Percentiles rank a stretch among this genome's conserved stretches.
Conservation (phyloP, 2,329 filamentous ascomycete species). For the Ophiostoma ulmi region DNA sequence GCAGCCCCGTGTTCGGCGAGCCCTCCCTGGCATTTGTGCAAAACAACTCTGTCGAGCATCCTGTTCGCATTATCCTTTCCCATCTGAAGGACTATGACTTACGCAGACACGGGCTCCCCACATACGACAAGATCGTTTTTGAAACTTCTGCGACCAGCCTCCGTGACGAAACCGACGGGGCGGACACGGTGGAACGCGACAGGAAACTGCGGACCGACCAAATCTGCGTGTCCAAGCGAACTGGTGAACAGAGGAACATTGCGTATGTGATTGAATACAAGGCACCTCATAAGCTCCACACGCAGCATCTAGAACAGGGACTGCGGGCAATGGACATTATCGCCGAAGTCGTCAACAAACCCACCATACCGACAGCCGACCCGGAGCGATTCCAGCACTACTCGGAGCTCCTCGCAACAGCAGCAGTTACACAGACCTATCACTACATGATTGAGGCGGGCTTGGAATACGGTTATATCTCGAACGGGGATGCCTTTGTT, state of each 20-base stretch:
- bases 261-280: constrained; percentile 41
- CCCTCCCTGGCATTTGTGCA: constrained; percentile 23
- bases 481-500: constrained; percentile 41
- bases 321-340: constrained; percentile 41
- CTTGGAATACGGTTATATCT: constrained; percentile 41
- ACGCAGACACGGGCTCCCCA: background rate
- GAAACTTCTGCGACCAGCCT: background rate
- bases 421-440: constrained; percentile 45
- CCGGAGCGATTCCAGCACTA: constrained; percentile 18
- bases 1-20: background rate
- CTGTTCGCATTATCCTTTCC: background rate
- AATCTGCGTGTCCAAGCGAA: background rate
- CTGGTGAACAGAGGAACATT: background rate
- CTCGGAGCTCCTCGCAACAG: constrained; percentile 30
- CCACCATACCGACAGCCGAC: constrained; percentile 29
- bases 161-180: background rate
- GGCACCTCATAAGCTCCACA: constrained; percentile 43
- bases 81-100: background rate
- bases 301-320: constrained; percentile 39
- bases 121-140: background rate
- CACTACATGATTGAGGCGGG: constrained; percentile 47
- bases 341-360: constrained; percentile 32
- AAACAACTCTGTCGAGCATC: constrained; percentile 26
- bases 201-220: background rate
- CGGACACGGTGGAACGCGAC: background rate